phyloP scores from a whole-genome alignment of 768 basidiomycete species.

The Serendipita sp. region DNA sequence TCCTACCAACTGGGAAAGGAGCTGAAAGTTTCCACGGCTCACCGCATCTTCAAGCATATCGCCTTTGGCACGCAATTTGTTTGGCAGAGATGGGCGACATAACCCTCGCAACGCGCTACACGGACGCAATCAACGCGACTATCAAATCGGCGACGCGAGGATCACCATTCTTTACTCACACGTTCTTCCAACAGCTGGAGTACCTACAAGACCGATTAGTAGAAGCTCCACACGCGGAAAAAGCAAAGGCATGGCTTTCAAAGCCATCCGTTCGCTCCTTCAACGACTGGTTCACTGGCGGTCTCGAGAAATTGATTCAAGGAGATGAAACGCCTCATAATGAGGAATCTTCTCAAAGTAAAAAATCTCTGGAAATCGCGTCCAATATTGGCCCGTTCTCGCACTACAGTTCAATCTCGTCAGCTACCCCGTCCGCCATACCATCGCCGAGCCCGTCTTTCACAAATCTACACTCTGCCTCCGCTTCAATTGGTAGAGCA shows the following conservation, averaged over 20 bases:
- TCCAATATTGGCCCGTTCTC: constrained; percentile 68
- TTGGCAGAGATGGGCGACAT: constrained; percentile 74
- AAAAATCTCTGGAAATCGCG: constrained; percentile 9
- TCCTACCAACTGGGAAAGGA: constrained; percentile 57
- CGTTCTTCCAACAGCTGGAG: constrained; percentile 58
- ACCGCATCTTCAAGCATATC: constrained; percentile 76
- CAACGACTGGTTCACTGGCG: constrained; percentile 81
- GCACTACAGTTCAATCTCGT: constrained; percentile 84
- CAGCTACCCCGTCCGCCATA: constrained; percentile 52
- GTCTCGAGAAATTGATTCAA: constrained; percentile 87
- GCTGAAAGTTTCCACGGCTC: constrained; percentile 74
- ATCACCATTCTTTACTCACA: constrained; percentile 49
- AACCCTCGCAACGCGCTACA: constrained; percentile 67
- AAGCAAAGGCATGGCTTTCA: constrained; percentile 66
- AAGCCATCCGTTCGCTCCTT: constrained; percentile 88
- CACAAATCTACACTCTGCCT: constrained; percentile 12
- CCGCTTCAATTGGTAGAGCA: background rate
- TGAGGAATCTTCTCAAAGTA: constrained; percentile 13
- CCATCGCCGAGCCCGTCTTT: constrained; percentile 56
- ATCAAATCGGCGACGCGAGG: constrained; percentile 31
- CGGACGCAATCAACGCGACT: constrained; percentile 63
- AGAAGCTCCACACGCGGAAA: constrained; percentile 57
- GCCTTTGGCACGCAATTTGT: constrained; percentile 55
- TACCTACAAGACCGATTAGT: constrained; percentile 63
- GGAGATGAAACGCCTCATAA: constrained; percentile 27